A percentile compares a stretch with the other conserved stretches of the same genome.
Conservation (phyloP, 192 early-diverging fungal genomes). For the Rhizophagus sp. region DNA sequence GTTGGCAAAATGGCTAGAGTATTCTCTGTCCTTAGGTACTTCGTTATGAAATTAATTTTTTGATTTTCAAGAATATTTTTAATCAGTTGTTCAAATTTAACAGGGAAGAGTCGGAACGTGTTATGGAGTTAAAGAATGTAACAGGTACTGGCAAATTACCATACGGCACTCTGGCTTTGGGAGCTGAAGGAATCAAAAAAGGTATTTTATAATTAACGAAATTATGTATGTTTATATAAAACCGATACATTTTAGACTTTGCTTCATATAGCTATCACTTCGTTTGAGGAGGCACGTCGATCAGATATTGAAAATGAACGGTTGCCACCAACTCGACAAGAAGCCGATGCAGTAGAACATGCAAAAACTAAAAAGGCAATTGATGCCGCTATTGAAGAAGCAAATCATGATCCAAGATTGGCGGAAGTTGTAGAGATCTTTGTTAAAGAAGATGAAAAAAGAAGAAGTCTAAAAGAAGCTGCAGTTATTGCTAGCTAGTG, state of each 20-base stretch:
- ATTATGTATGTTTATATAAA: slow-evolving; percentile 1
- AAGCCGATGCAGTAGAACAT: slow-evolving; percentile 30
- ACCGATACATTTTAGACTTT: neutral
- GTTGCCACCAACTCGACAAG: slow-evolving; percentile 74
- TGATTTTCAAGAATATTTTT: neutral
- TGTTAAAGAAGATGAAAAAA: slow-evolving; percentile 31
- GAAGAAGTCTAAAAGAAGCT: slow-evolving; percentile 28
- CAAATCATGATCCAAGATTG: slow-evolving; percentile 20
- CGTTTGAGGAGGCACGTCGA: slow-evolving; percentile 90
- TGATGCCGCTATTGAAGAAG: slow-evolving; percentile 33
- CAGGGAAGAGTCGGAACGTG: slow-evolving; percentile 81
- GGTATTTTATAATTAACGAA: slow-evolving; percentile 47
- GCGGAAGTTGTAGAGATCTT: slow-evolving; percentile 22
- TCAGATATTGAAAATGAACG: slow-evolving; percentile 94
- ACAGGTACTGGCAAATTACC: slow-evolving; percentile 86
- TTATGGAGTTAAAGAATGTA: slow-evolving; percentile 90
- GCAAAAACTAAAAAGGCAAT: slow-evolving; percentile 38
- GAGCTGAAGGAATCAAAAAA: slow-evolving; percentile 89
- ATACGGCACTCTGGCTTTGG: slow-evolving; percentile 81
- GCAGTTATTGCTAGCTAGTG: neutral
- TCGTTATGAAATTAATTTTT: neutral
- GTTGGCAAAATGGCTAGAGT: slow-evolving; percentile 88
- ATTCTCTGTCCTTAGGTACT: slow-evolving; percentile 79
- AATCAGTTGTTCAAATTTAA: neutral
- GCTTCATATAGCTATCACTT: slow-evolving; percentile 64